Evolutionary conservation across 208 protist species (phyloP), one percentile per base, ranked within the genome.

Genomic region (Strigomonas culicis): DNA sequence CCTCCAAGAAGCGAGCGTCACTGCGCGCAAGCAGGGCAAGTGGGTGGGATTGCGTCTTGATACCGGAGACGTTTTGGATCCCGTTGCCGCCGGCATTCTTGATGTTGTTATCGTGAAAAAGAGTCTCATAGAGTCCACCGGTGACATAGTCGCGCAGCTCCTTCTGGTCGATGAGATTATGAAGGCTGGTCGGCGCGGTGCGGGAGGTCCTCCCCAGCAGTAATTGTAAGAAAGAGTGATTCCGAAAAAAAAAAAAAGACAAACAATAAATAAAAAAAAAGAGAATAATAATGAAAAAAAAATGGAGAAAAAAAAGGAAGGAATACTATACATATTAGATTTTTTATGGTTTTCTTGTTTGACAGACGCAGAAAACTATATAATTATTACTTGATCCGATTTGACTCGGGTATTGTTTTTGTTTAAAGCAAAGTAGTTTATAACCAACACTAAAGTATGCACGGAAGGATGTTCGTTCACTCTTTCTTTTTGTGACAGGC

Each of bases 81-180:
- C 98, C 21, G 52, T 91, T 27, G 87, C 70, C 0, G 89, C 86
- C 47, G 99, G 98, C 53, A 95, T 99, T 57, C 94, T 93, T 46
- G 99, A 99, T 82, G 99, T 99, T 81, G 98, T 98, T 63, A 84
- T 93, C 58, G 99, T 99, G n/a, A 99, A 99, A 83, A 79, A 90
- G 63, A 98, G 99, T 69, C 67, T 99, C 22, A 63, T 99, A 10
- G 86, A 99, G 70, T 93, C 97, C 3, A 90, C 85, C 19, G 86
- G 96, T 8, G 86, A 99, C 22, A 99, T 99, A 82, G 90, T 98
- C 6, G 84, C 94, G 19, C 97, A 99, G 77, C 77, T 99, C 1
- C 84, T 99, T 10, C 87, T 99, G 7, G 98, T 99, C 6, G 99
- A 99, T 75, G 99, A 99, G 85, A 99, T 99, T 71, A 99, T 99